Evolutionary conservation across 805 yeast genomes (phyloP), one percentile per base, ranked within the genome.

Genomic region (Soucietia sequanensis): DNA sequence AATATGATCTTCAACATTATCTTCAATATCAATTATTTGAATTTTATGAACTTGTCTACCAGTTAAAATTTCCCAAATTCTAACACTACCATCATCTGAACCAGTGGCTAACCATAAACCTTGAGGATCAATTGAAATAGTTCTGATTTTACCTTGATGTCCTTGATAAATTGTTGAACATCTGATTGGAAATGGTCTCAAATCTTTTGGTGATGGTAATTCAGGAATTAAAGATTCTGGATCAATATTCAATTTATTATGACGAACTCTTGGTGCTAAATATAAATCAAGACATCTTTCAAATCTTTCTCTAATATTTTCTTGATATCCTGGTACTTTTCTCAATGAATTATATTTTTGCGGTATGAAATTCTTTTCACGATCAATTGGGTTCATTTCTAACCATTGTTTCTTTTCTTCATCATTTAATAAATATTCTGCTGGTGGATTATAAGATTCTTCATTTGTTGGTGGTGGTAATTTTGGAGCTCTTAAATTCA

Each of bases 81-180:
- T 76, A 5, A 93, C 90, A 12, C 90, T 76, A 36, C 98, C 98
- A 58, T 93, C 99, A 58, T 93, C 98, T 13, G 95, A 85, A 39
- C 97, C 99, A 3, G 99, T 93, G 14, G 99, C 99, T 37, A 93
- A 69, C 93, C 96, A 93, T 49, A 84, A 71, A 4, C 99, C 99
- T 21, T 80, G 71, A 33, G 96, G 95, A 56, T 91, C 95, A 31
- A 91, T 75, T 6, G 90, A 78, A 19, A 93, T 54, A 2, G 91
- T 72, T 59, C 99, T 81, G 32, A 93, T 81, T 51, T 81, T 81
- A 28, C 83, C 95, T 27, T 66, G 65, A 58, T 91, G 99, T 20
- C 99, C 99, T 41, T 72, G 73, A 58, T 78, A 91, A 2, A 80
- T 63, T 4, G 95, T 89, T 3, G 97, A 84, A 47, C 93, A 80